Evolutionary conservation across 2,329 filamentous ascomycete genomes (phyloP).

Genomic region (Claviceps lovelessii): DNA sequence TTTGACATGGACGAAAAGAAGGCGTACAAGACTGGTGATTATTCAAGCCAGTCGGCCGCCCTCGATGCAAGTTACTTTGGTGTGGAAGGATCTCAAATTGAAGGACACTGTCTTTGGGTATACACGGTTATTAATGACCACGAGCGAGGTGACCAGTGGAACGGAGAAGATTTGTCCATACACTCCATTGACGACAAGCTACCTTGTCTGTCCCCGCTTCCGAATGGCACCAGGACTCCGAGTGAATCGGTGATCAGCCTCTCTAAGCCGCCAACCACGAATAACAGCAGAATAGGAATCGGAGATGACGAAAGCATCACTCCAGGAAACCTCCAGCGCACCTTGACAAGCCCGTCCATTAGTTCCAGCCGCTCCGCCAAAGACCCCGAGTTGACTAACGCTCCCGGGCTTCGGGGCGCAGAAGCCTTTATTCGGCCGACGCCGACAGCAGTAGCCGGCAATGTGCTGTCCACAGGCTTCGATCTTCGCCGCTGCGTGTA

Average conservation of each 20-base stretch:
- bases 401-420: slow-evolving; percentile 70
- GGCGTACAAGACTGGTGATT: slow-evolving; percentile 91
- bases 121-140: slow-evolving; percentile 79
- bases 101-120: slow-evolving; percentile 81
- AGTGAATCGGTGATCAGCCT: slow-evolving; percentile 32
- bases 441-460: slow-evolving; percentile 61
- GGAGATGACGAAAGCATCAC: slow-evolving; percentile 47
- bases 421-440: slow-evolving; percentile 86
- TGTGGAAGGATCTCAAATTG: slow-evolving; percentile 67
- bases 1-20: slow-evolving; percentile 98
- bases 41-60: slow-evolving; percentile 78
- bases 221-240: slow-evolving; percentile 21
- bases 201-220: slow-evolving; percentile 37
- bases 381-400: slow-evolving; percentile 43
- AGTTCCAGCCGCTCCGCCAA: slow-evolving; percentile 39
- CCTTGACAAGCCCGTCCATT: slow-evolving; percentile 54
- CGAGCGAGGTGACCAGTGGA: slow-evolving; percentile 85
- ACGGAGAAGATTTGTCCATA: slow-evolving; percentile 91
- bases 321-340: slow-evolving; percentile 60
- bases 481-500: slow-evolving; percentile 70
- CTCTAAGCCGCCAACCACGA: slow-evolving; percentile 10
- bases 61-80: slow-evolving; percentile 95
- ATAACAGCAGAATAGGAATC: slow-evolving; percentile 21
- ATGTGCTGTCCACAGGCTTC: slow-evolving; percentile 59
- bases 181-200: slow-evolving; percentile 68